Percentiles rank a stretch among this genome's conserved stretches.
phyloP scores from a whole-genome alignment of 1,139 yeast species.

The Candida tropicalis region DNA sequence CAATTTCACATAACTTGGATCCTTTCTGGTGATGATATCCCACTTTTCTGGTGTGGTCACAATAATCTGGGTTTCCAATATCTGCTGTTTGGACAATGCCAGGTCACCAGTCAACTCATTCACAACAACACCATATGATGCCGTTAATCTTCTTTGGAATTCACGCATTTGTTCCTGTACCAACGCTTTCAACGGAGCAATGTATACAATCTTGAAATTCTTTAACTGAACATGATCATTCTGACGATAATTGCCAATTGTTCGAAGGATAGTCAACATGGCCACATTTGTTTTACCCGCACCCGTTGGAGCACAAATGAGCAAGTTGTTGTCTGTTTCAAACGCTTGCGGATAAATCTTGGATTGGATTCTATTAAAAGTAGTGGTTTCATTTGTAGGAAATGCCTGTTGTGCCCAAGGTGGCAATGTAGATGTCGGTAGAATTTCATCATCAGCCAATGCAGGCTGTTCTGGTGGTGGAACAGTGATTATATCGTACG shows the following conservation, averaged over 20 bases:
- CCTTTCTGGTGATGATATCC: slow-evolving; percentile 91
- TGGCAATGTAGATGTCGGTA: slow-evolving; percentile 68
- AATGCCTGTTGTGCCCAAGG: slow-evolving; percentile 82
- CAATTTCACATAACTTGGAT: slow-evolving; percentile 55
- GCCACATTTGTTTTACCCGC: slow-evolving; percentile 99
- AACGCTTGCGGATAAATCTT: slow-evolving; percentile 80
- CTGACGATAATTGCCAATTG: slow-evolving; percentile 58
- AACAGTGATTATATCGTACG: slow-evolving; percentile 84
- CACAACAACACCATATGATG: slow-evolving; percentile 69
- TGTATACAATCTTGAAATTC: slow-evolving; percentile 78
- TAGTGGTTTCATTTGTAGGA: slow-evolving; percentile 63
- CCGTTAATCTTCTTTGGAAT: slow-evolving; percentile 67
- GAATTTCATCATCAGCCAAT: slow-evolving; percentile 50
- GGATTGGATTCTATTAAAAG: slow-evolving; percentile 83
- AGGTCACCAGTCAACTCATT: slow-evolving; percentile 93
- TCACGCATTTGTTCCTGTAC: slow-evolving; percentile 95
- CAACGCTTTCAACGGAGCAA: slow-evolving; percentile 92
- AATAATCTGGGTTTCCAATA: slow-evolving; percentile 75
- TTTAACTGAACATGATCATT: slow-evolving; percentile 52
- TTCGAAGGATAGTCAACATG: slow-evolving; percentile 69
- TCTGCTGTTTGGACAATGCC: slow-evolving; percentile 74
- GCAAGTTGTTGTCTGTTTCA: slow-evolving; percentile 64
- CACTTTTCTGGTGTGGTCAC: slow-evolving; percentile 97
- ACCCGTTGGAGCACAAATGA: slow-evolving; percentile 97
- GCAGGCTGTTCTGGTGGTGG: slow-evolving; percentile 68